Evolutionary conservation across 176 grass and related monocot genomes (phyloP).

Genomic region (Lolium perenne): DNA sequence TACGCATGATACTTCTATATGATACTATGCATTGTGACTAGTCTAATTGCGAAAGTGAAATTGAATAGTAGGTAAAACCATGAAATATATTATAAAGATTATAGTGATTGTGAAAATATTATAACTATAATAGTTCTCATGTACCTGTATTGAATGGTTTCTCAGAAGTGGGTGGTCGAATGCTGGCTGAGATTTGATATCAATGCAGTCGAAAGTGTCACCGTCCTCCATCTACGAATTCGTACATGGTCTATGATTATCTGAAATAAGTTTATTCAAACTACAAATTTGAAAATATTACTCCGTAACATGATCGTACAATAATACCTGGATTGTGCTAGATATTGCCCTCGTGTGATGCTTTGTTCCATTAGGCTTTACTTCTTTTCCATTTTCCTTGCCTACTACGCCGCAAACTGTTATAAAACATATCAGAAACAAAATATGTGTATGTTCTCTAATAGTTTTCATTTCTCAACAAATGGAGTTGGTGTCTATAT

Average conservation of each 20-base stretch:
- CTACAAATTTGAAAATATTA: background rate
- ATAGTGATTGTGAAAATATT: background rate
- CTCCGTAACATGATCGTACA: background rate
- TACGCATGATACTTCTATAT: no score
- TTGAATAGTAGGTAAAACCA: background rate
- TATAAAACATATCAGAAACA: background rate
- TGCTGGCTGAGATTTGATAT: constrained; percentile 23
- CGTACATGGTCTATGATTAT: background rate
- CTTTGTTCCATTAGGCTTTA: background rate
- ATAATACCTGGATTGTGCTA: background rate
- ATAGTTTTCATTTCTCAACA: background rate
- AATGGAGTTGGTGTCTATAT: background rate
- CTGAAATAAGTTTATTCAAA: background rate
- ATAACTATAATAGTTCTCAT: background rate
- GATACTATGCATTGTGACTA: no score
- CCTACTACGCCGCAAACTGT: background rate
- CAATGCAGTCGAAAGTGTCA: constrained; percentile 23
- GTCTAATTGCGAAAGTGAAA: background rate
- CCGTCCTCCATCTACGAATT: constrained; percentile 3
- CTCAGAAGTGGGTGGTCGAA: background rate
- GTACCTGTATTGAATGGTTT: constrained; percentile 23
- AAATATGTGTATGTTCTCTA: background rate
- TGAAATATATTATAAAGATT: background rate
- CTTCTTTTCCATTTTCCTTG: background rate
- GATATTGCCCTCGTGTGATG: background rate